Evolutionary conservation across 2,329 filamentous ascomycete species (phyloP).

Genomic region (Fusarium pseudonygamai): DNA sequence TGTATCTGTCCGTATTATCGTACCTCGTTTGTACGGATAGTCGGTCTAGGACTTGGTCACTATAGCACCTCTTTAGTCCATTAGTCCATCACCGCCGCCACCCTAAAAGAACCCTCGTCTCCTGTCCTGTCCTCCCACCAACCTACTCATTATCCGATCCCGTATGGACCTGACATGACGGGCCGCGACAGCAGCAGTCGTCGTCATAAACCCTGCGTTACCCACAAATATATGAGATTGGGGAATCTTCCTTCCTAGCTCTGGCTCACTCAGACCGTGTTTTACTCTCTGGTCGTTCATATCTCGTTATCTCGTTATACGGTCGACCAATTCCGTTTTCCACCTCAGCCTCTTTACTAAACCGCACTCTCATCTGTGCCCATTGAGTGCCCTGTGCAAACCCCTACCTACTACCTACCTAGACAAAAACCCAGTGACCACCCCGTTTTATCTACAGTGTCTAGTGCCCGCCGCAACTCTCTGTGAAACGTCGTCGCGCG

Average conservation of each 20-base stretch:
- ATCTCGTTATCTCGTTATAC: conserved; percentile 19
- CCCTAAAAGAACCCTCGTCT: neutral
- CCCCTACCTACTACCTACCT: neutral
- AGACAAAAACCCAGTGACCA: conserved; percentile 1
- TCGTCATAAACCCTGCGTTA: conserved; percentile 31
- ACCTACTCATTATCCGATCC: neutral
- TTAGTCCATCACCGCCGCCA: neutral
- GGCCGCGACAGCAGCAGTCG: conserved; percentile 27
- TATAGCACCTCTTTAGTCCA: neutral
- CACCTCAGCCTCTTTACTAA: conserved; percentile 7
- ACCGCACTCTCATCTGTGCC: conserved; percentile 9
- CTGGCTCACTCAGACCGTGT: conserved; percentile 1
- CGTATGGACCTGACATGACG: neutral
- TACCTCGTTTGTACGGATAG: neutral
- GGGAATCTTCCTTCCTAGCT: conserved; percentile 22
- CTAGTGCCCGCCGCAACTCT: conserved; percentile 39
- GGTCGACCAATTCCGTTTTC: conserved; percentile 20
- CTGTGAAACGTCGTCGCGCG: conserved; percentile 43
- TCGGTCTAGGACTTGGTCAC: conserved; percentile 1
- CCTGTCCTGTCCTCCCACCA: neutral
- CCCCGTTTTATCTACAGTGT: conserved; percentile 30
- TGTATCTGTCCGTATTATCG: neutral
- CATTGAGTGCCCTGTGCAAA: conserved; percentile 32
- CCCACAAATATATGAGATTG: conserved; percentile 32
- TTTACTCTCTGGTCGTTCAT: conserved; percentile 12